A percentile compares a stretch with the other conserved stretches of the same genome.
Conservation (phyloP, 1,139 yeast species). For the Candida tropicalis region DNA sequence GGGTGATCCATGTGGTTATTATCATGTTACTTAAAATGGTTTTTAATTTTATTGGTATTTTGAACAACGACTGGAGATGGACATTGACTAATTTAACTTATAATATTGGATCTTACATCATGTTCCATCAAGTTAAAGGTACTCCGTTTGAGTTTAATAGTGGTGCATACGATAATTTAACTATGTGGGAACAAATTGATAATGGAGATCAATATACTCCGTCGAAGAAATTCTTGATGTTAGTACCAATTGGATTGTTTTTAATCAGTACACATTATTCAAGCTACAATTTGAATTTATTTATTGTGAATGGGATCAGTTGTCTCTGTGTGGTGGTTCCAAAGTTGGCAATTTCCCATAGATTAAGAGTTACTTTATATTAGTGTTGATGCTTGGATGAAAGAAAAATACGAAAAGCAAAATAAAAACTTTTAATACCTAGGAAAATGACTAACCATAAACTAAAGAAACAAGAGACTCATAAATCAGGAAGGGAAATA, state of each 20-base stretch:
- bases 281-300: slow-evolving; percentile 77
- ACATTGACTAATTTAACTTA: slow-evolving; percentile 89
- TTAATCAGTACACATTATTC: slow-evolving; percentile 89
- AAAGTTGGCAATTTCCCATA: slow-evolving; percentile 79
- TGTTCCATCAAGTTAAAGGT: slow-evolving; percentile 97
- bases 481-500: too few relatives aligned
- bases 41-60: slow-evolving; percentile 72
- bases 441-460: neutral
- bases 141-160: slow-evolving; percentile 96
- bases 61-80: slow-evolving; percentile 86
- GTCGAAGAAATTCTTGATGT: slow-evolving; percentile 85
- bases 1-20: slow-evolving; percentile 89
- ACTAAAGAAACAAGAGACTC: too few relatives aligned
- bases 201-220: slow-evolving; percentile 98
- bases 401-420: neutral
- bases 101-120: slow-evolving; percentile 87
- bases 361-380: slow-evolving; percentile 67
- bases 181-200: slow-evolving; percentile 99
- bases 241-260: slow-evolving; percentile 88
- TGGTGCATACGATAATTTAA: slow-evolving; percentile 93
- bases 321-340: slow-evolving; percentile 87
- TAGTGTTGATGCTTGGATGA: slow-evolving; percentile 14
- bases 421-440: neutral
- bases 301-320: slow-evolving; percentile 75
- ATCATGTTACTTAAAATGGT: slow-evolving; percentile 72